phyloP scores from a whole-genome alignment of 2,329 filamentous ascomycete genomes.

The Elsinoe arachidis region DNA sequence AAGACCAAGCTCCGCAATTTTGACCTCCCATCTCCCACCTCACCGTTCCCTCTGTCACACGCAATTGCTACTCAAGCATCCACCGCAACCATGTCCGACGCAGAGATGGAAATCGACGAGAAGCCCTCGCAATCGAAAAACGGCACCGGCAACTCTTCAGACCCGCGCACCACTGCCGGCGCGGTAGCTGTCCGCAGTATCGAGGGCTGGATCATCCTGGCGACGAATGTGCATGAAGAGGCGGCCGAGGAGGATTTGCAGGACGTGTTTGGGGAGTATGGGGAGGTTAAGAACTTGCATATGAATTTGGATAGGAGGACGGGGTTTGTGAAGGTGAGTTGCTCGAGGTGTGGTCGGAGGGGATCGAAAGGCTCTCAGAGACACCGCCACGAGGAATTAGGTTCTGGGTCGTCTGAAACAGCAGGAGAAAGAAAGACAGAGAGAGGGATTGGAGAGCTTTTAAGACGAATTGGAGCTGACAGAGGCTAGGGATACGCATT shows the following conservation, averaged over 20 bases:
- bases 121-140: conserved; percentile 25
- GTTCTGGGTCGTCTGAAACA: background rate
- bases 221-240: conserved; percentile 82
- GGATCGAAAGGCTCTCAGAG: too few species aligned
- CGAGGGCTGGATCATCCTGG: conserved; percentile 81
- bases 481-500: conserved; percentile 63
- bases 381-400: background rate
- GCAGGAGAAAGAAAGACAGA: background rate
- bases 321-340: conserved; percentile 71
- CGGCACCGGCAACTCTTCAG: conserved; percentile 32
- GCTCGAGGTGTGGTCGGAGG: background rate
- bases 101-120: conserved; percentile 51
- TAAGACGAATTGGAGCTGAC: conserved; percentile 7
- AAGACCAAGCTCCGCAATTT: conserved; percentile 2
- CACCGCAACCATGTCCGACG: conserved; percentile 28
- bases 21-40: background rate
- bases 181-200: conserved; percentile 78
- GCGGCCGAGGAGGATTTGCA: conserved; percentile 74
- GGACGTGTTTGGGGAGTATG: conserved; percentile 74
- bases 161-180: conserved; percentile 64
- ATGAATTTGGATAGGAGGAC: conserved; percentile 74
- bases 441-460: background rate
- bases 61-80: background rate
- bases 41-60: background rate
- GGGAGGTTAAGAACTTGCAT: conserved; percentile 80